A percentile compares a stretch with the other conserved stretches of the same genome.
phyloP scores from a whole-genome alignment of 352 stramenopile species.

The Phytophthora ramorum region DNA sequence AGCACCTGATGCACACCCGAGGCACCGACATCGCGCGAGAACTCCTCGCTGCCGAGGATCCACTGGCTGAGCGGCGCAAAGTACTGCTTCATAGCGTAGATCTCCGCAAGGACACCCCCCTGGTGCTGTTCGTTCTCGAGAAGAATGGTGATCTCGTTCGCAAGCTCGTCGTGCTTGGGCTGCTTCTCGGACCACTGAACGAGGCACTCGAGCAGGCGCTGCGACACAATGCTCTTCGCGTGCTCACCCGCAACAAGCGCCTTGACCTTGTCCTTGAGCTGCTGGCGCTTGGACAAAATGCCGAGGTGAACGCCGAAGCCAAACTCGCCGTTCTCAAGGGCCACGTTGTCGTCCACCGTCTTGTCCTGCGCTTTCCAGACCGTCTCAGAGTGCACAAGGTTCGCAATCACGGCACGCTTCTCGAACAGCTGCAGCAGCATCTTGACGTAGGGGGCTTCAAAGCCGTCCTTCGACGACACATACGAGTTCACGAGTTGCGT shows the following conservation, averaged over 20 bases:
- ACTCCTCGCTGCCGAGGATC: conserved; percentile 83
- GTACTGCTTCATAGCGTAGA: conserved; percentile 63
- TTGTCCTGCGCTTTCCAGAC: conserved; percentile 72
- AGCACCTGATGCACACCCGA: conserved; percentile 81
- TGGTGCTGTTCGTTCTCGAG: conserved; percentile 68
- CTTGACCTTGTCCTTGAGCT: conserved; percentile 71
- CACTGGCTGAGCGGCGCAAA: conserved; percentile 80
- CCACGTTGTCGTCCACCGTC: conserved; percentile 35
- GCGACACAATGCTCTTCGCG: conserved; percentile 39
- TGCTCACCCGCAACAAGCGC: conserved; percentile 42
- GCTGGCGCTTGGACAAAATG: conserved; percentile 72
- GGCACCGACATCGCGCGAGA: conserved; percentile 71
- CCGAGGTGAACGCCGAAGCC: conserved; percentile 76
- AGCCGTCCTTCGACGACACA: conserved; percentile 62
- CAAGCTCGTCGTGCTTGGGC: conserved; percentile 63
- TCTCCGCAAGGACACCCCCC: conserved; percentile 47
- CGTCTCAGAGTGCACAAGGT: conserved; percentile 71
- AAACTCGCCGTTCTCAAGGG: conserved; percentile 74
- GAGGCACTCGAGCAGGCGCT: conserved; percentile 59
- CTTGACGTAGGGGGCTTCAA: conserved; percentile 80
- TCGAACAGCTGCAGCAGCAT: conserved; percentile 84
- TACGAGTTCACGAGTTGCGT: conserved; percentile 62
- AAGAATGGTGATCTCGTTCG: conserved; percentile 69
- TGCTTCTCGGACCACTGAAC: conserved; percentile 56
- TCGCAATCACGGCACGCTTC: conserved; percentile 72